These are phyloP conservation scores for Aechmea fasciata DNA, from an alignment of 176 grass and related monocot species.

Conservation along the genomic window DNA sequence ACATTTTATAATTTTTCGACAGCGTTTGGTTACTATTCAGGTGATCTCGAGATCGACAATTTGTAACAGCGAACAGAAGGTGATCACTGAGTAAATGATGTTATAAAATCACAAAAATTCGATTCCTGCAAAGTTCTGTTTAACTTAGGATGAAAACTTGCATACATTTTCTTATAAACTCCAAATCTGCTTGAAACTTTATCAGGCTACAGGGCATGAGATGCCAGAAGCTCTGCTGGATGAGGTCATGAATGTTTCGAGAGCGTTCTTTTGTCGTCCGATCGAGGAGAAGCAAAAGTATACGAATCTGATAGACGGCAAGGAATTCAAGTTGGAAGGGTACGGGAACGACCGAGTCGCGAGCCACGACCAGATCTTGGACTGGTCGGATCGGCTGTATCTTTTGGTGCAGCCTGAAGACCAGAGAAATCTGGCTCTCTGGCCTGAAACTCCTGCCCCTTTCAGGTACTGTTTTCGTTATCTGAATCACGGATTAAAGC, in stretches of 20 bases:
- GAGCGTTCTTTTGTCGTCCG: constrained; percentile 51
- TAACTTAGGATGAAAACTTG: too few relatives aligned
- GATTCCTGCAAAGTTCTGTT: too few relatives aligned
- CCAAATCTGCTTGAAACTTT: neutral
- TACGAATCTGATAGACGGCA: constrained; percentile 24
- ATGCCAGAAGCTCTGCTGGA: constrained; percentile 27
- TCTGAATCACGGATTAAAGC: too few relatives aligned
- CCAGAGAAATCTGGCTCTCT: constrained; percentile 17
- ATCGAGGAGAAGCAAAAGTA: constrained; percentile 28
- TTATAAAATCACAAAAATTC: too few relatives aligned
- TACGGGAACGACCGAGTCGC: constrained; percentile 48
- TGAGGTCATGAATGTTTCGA: constrained; percentile 14
- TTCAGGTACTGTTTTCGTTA: constrained; percentile 12
- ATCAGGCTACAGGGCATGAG: constrained; percentile 40
- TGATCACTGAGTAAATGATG: too few relatives aligned
- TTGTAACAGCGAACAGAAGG: too few relatives aligned
- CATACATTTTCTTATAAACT: neutral
- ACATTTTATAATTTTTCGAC: too few relatives aligned
- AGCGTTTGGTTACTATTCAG: too few relatives aligned
- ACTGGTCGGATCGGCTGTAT: constrained; percentile 46
- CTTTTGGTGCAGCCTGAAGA: constrained; percentile 35
- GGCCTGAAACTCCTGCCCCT: constrained; percentile 15
- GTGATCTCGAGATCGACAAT: too few relatives aligned
- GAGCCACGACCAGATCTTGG: constrained; percentile 31
- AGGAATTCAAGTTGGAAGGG: constrained; percentile 36